Base-by-base conservation (phyloP, 2,329 filamentous ascomycete species). In the Alternaria gansuensis region DNA sequence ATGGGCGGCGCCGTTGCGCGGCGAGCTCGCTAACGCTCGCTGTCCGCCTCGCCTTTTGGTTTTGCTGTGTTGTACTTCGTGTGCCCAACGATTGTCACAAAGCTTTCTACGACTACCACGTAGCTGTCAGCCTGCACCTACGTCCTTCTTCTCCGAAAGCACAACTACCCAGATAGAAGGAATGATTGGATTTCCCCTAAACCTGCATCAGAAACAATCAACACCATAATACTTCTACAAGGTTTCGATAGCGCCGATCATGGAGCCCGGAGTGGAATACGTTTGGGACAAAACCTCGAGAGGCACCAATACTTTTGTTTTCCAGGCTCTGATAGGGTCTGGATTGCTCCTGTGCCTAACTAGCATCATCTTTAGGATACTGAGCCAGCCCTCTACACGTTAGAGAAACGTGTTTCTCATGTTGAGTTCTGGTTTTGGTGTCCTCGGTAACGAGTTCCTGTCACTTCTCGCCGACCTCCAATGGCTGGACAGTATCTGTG, bases 1-100 rank as follows among this genome's bases (percentile, higher is more conserved):
- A 75, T 74, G 23, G 21, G 21, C 11, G 21, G 21, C 39, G 39
- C 37, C 17, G 37, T 21, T 40, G 37, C 37, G 37, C 37, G 37
- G 37, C 37, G 37, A 10, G 37, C 37, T 40, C 37, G 37, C 17
- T 39, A 21, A 39, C 37, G 17, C 37, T 39, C 37, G 17, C 37
- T 21, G 23, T 6, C 21, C 9, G 13, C 23, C 39, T 41, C 39
- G 40, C 40, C 23, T 26, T 43, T 13, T 43, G n/a, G 6, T 26
- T 23, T 26, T 14, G 26, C 40, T n/a, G 23, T 43, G 23, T 26
- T 31, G 29, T 10, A 31, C 8, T 37, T 37, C n/a, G n/a, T 33
- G 10, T 10, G 13, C 43, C 21, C 17, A 24, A 14, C 17, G 7
- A 23, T 10, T n/a, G 11, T 9, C 11, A 3, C 29, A 33, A 21